Evolutionary conservation across 495 filamentous ascomycete genomes (phyloP).

Genomic region (Tricharina praecox): DNA sequence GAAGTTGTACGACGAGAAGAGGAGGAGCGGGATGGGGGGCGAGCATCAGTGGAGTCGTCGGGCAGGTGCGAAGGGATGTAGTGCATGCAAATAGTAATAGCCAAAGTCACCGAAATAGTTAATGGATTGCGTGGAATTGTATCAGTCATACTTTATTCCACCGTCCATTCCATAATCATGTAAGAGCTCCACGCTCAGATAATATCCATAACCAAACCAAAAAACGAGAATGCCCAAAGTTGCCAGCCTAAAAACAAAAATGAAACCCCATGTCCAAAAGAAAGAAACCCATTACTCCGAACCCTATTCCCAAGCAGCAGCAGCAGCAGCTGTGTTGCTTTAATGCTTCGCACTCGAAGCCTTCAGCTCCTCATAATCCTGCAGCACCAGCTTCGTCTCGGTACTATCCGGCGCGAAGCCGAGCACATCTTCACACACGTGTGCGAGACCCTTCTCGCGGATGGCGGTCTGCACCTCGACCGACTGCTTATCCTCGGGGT

Average conservation of each 20-base stretch:
- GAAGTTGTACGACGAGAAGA: conserved; percentile 35
- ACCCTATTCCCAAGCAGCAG: too few relatives aligned
- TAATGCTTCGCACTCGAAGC: too few relatives aligned
- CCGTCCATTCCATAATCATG: too few relatives aligned
- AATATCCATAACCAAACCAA: too few relatives aligned
- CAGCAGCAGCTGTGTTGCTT: too few relatives aligned
- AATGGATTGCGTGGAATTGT: too few relatives aligned
- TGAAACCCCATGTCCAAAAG: background rate
- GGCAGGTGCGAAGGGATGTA: conserved; percentile 2
- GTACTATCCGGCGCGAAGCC: conserved; percentile 14
- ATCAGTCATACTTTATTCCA: too few relatives aligned
- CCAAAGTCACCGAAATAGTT: too few relatives aligned
- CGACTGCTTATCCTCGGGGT: conserved; percentile 21
- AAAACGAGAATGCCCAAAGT: too few relatives aligned
- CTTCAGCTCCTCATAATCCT: conserved; percentile 21
- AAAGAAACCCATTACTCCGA: background rate
- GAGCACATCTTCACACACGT: conserved; percentile 18
- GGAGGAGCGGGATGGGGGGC: conserved; percentile 21
- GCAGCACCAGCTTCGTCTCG: conserved; percentile 15
- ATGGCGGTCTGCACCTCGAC: conserved; percentile 16
- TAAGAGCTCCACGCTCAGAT: too few relatives aligned
- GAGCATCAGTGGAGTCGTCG: conserved; percentile 31
- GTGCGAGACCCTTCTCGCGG: conserved; percentile 10
- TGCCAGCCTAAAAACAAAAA: background rate
- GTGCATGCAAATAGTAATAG: too few relatives aligned